Evolutionary conservation across 164 flowering plant species (phyloP).

Genomic region (Aristolochia californica): DNA sequence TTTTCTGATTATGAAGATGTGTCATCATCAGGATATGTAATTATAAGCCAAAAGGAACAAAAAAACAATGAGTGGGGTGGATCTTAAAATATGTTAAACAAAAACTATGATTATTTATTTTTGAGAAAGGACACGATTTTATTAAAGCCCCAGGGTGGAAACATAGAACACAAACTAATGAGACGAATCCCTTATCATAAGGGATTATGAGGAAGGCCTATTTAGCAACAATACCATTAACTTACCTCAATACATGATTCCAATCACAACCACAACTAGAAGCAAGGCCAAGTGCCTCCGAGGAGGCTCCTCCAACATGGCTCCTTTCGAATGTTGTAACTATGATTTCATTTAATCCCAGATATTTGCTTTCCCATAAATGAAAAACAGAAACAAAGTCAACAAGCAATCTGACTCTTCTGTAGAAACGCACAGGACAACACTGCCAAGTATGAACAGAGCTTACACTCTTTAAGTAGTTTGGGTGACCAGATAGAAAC

Average conservation of each 20-base stretch:
- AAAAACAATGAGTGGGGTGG: background rate
- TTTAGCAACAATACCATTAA: background rate
- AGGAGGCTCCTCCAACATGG: background rate
- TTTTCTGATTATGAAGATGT: conserved; percentile 28
- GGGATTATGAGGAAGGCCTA: background rate
- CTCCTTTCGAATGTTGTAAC: background rate
- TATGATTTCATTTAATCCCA: background rate
- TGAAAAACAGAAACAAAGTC: background rate
- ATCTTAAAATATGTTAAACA: background rate
- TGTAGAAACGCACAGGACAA: too few relatives aligned
- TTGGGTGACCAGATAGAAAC: too few relatives aligned
- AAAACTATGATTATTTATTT: background rate
- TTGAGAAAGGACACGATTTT: background rate
- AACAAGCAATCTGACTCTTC: too few relatives aligned
- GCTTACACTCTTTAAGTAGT: too few relatives aligned
- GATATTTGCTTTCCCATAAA: background rate
- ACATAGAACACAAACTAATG: background rate
- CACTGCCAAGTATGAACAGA: too few relatives aligned
- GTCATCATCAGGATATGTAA: background rate
- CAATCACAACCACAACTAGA: background rate
- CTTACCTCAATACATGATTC: background rate
- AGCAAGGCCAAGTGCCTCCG: background rate
- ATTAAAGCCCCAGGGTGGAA: background rate
- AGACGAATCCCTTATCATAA: background rate
- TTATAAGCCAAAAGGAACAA: background rate